These are phyloP conservation scores for Quercus gilva DNA, from an alignment of 306 rosid species.

Conservation along the genomic window DNA sequence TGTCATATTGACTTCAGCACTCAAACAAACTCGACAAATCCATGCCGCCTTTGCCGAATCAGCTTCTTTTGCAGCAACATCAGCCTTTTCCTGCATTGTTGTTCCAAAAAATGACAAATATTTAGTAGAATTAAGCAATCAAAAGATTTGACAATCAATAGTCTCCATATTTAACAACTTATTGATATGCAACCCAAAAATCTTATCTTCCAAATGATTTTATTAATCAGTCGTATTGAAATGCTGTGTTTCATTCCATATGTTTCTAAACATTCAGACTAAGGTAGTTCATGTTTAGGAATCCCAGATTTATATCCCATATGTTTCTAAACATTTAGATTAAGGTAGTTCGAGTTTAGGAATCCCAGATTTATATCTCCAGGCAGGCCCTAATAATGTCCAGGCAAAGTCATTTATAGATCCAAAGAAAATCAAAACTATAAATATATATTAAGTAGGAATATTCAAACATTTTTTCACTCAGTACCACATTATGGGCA, in stretches of 20 bases:
- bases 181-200: not conserved
- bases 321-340: not conserved
- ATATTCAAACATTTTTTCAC: not conserved
- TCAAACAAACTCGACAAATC: slow-evolving; percentile 88
- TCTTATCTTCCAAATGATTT: not conserved
- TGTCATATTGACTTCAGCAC: slow-evolving; percentile 72
- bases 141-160: not conserved
- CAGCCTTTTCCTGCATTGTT: slow-evolving; percentile 71
- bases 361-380: not conserved
- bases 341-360: not conserved
- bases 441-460: not conserved
- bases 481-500: not conserved
- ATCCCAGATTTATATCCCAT: not conserved
- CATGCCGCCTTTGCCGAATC: slow-evolving; percentile 93
- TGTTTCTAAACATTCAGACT: not conserved
- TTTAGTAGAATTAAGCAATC: not conserved
- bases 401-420: slow-evolving; percentile 3
- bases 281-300: not conserved
- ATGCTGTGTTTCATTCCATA: not conserved
- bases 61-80: slow-evolving; percentile 79
- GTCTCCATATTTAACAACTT: not conserved
- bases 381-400: not conserved
- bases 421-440: not conserved
- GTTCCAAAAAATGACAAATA: slow-evolving; percentile 4
- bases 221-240: not conserved